Evolutionary conservation across 2,329 filamentous ascomycete species (phyloP).

Genomic region (Hortaea sp.): DNA sequence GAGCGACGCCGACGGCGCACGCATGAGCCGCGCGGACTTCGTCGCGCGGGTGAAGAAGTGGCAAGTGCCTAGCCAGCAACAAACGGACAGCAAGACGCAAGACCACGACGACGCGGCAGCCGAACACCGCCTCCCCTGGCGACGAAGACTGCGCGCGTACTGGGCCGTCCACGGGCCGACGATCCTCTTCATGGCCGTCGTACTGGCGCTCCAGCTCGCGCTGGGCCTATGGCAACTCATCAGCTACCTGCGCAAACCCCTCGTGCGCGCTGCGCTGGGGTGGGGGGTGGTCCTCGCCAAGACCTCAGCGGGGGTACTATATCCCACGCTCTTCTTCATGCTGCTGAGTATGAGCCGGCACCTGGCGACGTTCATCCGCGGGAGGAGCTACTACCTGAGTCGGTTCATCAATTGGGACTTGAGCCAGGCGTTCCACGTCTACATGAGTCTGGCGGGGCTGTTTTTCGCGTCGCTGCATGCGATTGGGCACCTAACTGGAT

Average conservation of each 20-base stretch:
- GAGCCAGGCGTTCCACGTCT: constrained; percentile 46
- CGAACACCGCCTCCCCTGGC: too few relatives aligned
- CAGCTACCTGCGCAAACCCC: constrained; percentile 38
- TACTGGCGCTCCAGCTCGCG: constrained; percentile 22
- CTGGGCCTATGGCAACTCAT: constrained; percentile 47
- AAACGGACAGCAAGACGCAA: too few relatives aligned
- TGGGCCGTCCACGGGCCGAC: too few relatives aligned
- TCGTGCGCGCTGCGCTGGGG: constrained; percentile 42
- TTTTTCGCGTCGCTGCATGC: constrained; percentile 44
- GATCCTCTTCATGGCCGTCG: too few relatives aligned
- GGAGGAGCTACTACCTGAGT: constrained; percentile 40
- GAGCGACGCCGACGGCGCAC: too few relatives aligned
- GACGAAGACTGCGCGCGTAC: too few relatives aligned
- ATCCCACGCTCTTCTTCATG: constrained; percentile 50
- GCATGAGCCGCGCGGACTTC: too few relatives aligned
- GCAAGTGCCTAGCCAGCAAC: too few relatives aligned
- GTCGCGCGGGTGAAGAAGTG: too few relatives aligned
- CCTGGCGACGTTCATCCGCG: constrained; percentile 42
- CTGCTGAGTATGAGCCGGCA: constrained; percentile 50
- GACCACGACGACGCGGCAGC: too few relatives aligned
- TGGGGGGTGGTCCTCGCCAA: constrained; percentile 50
- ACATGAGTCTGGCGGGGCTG: constrained; percentile 43
- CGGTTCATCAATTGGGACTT: constrained; percentile 50
- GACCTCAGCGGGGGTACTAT: constrained; percentile 44
- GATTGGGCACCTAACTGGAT: constrained; percentile 44